phyloP scores from a whole-genome alignment of 2,329 filamentous ascomycete species.

The Apiospora kogelbergensis region DNA sequence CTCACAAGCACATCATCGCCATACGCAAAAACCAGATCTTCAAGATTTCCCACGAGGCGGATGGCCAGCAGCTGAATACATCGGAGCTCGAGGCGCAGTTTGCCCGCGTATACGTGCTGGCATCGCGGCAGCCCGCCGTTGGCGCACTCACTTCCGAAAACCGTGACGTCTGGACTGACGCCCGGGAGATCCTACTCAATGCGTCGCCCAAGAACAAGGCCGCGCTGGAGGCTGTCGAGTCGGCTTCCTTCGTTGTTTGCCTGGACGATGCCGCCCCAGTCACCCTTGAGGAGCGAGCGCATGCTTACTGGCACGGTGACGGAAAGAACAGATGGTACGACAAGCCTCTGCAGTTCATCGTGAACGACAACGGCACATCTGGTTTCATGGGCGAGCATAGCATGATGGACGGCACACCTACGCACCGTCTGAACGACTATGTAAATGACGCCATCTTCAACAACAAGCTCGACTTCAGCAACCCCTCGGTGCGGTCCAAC shows the following conservation, averaged over 20 bases:
- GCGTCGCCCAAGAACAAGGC: constrained; percentile 78
- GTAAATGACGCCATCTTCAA: constrained; percentile 89
- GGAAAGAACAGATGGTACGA: constrained; percentile 96
- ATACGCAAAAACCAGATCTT: constrained; percentile 97
- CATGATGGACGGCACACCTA: constrained; percentile 99
- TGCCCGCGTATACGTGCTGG: constrained; percentile 76
- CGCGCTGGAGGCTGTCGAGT: constrained; percentile 78
- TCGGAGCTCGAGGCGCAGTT: constrained; percentile 91
- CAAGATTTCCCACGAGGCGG: constrained; percentile 81
- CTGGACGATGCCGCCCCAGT: constrained; percentile 89
- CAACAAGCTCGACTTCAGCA: constrained; percentile 89
- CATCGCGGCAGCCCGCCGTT: constrained; percentile 69
- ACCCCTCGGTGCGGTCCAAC: constrained; percentile 74
- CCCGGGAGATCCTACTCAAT: constrained; percentile 71
- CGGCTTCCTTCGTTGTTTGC: constrained; percentile 87
- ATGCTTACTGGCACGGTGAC: constrained; percentile 98
- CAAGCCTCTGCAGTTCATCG: constrained; percentile 96
- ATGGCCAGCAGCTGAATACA: constrained; percentile 82
- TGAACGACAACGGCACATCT: constrained; percentile 96
- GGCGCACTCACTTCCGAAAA: constrained; percentile 89
- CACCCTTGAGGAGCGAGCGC: constrained; percentile 91
- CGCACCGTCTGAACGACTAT: constrained; percentile 94
- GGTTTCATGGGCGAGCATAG: constrained; percentile 99
- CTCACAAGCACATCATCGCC: constrained; percentile 85
- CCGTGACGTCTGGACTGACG: constrained; percentile 88